A percentile compares a stretch with the other conserved stretches of the same genome.
These are phyloP conservation scores for Leccinum sublutescens DNA, from an alignment of 768 basidiomycete genomes.

Conservation along the genomic window DNA sequence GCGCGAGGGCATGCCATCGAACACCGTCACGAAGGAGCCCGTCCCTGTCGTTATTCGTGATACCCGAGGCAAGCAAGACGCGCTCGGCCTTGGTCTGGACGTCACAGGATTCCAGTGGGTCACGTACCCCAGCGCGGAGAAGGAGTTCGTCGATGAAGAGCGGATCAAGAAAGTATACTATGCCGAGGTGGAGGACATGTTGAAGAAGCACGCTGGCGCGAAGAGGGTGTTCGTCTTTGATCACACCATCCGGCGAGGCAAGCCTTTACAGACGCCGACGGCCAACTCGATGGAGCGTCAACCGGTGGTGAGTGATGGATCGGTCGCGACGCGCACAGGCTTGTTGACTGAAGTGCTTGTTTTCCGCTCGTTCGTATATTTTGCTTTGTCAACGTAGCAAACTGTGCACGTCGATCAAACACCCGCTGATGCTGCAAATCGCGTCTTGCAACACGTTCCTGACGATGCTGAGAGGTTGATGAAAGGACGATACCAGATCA, in stretches of 20 bases:
- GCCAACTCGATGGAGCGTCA: conserved; percentile 13
- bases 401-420: conserved; percentile 45
- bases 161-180: conserved; percentile 37
- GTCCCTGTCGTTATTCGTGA: conserved; percentile 24
- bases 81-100: conserved; percentile 31
- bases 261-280: not conserved
- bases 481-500: conserved; percentile 38
- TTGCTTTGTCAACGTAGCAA: conserved; percentile 17
- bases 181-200: conserved; percentile 36
- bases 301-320: conserved; percentile 27
- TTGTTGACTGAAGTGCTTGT: not conserved
- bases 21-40: conserved; percentile 23
- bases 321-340: too few species aligned
- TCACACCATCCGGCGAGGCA: conserved; percentile 36
- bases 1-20: conserved; percentile 22
- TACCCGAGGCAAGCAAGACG: conserved; percentile 28
- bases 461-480: conserved; percentile 41
- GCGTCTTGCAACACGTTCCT: conserved; percentile 36
- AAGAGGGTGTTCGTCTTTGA: conserved; percentile 41
- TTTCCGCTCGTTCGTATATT: not conserved
- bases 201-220: conserved; percentile 37
- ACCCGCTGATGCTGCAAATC: conserved; percentile 29
- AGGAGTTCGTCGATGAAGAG: conserved; percentile 37
- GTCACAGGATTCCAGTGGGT: conserved; percentile 40
- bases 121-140: conserved; percentile 32